These are phyloP conservation scores for Phanerochaete sordida DNA, from an alignment of 768 basidiomycete species.

Conservation along the genomic window DNA sequence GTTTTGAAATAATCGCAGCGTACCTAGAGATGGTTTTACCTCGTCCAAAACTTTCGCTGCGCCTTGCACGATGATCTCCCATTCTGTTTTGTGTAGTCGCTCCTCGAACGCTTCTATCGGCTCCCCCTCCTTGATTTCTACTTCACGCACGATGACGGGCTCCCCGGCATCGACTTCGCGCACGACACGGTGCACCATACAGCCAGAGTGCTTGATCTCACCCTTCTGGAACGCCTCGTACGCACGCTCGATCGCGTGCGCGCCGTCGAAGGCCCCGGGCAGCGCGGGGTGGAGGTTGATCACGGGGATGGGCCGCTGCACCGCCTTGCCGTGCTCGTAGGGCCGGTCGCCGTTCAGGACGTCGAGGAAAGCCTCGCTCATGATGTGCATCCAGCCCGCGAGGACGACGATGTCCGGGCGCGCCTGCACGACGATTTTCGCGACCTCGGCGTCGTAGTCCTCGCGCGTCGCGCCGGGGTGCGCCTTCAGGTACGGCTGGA, in stretches of 20 bases:
- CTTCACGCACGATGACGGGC: constrained; percentile 77
- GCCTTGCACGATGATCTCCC: constrained; percentile 88
- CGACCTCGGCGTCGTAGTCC: constrained; percentile 86
- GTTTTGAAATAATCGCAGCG: neutral
- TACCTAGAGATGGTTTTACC: constrained; percentile 26
- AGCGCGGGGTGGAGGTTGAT: constrained; percentile 97
- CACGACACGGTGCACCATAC: constrained; percentile 93
- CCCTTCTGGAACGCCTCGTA: constrained; percentile 85
- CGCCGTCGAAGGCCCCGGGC: constrained; percentile 94
- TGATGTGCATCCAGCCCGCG: constrained; percentile 99
- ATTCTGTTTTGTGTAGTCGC: constrained; percentile 80
- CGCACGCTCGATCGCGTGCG: constrained; percentile 86
- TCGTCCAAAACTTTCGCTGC: constrained; percentile 67
- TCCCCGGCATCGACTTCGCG: constrained; percentile 92
- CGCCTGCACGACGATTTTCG: constrained; percentile 55
- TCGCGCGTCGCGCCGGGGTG: constrained; percentile 69
- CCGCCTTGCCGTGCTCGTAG: constrained; percentile 31
- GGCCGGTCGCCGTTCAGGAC: constrained; percentile 45
- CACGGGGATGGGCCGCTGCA: constrained; percentile 58
- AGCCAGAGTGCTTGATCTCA: constrained; percentile 74
- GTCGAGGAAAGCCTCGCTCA: constrained; percentile 78
- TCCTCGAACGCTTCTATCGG: constrained; percentile 66
- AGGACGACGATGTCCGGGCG: constrained; percentile 85
- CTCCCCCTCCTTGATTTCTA: constrained; percentile 73
- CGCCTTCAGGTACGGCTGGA: constrained; percentile 78